These are phyloP conservation scores for Symbiodinium natans DNA, from an alignment of 73 alveolate species.

Conservation along the genomic window DNA sequence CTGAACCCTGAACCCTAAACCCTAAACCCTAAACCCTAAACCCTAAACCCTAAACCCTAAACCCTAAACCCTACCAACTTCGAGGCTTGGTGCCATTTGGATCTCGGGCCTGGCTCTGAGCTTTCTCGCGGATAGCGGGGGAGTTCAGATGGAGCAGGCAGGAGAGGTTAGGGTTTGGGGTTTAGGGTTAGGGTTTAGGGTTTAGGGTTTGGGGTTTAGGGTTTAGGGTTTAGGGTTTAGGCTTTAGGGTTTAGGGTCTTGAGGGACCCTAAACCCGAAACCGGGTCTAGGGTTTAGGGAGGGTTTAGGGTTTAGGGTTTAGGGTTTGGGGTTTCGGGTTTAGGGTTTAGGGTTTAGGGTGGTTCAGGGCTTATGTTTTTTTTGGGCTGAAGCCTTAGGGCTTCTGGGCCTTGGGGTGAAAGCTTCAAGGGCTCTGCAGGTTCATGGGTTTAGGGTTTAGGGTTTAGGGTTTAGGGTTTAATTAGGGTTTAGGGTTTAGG, in stretches of 20 bases:
- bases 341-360: background rate
- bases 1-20: background rate
- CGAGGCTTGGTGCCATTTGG: background rate
- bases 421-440: background rate
- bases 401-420: no score
- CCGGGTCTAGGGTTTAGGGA: no score
- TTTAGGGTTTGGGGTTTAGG: background rate
- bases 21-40: background rate
- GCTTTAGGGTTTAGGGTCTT: background rate
- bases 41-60: background rate
- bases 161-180: no score
- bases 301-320: no score
- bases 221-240: background rate
- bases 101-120: background rate
- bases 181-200: background rate
- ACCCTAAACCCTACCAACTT: background rate
- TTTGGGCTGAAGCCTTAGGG: background rate
- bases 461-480: no score
- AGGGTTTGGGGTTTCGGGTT: background rate
- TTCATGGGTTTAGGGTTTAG: no score
- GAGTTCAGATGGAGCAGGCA: background rate
- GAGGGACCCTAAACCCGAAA: no score
- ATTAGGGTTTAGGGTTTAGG: no score
- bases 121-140: background rate
- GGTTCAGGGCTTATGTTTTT: no score